phyloP scores from a whole-genome alignment of 768 basidiomycete species.

The Boletellus sp. region DNA sequence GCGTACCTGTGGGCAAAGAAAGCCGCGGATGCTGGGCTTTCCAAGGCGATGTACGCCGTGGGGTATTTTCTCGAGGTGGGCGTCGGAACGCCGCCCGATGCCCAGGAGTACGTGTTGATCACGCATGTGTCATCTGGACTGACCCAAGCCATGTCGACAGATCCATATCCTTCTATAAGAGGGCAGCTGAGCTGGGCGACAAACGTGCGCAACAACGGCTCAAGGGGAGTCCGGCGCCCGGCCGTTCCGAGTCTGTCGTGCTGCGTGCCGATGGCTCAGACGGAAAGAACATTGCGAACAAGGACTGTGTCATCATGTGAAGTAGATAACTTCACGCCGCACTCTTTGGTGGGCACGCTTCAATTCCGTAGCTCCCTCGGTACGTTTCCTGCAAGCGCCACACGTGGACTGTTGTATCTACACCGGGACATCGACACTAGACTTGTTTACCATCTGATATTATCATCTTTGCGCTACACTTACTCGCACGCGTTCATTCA shows the following conservation, averaged over 20 bases:
- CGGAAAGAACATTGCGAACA: slow-evolving; percentile 53
- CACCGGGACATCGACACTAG: slow-evolving; percentile 18
- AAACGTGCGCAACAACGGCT: slow-evolving; percentile 88
- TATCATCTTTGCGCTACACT: slow-evolving; percentile 7
- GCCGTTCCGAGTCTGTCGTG: slow-evolving; percentile 59
- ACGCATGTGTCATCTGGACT: slow-evolving; percentile 1
- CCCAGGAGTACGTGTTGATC: slow-evolving; percentile 53
- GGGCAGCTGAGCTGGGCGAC: slow-evolving; percentile 88
- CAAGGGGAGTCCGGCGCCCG: slow-evolving; percentile 55
- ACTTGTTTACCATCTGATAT: slow-evolving; percentile 10
- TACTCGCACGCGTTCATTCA: slow-evolving; percentile 2
- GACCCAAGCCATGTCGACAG: slow-evolving; percentile 34
- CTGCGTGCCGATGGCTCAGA: slow-evolving; percentile 49
- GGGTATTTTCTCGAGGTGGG: slow-evolving; percentile 98
- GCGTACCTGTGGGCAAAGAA: slow-evolving; percentile 97
- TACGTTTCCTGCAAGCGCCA: neutral
- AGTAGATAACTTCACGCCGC: slow-evolving; percentile 1
- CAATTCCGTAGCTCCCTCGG: slow-evolving; percentile 11
- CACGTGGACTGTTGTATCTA: slow-evolving; percentile 10
- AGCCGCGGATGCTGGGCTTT: slow-evolving; percentile 86
- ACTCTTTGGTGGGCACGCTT: slow-evolving; percentile 7
- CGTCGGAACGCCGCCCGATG: slow-evolving; percentile 69
- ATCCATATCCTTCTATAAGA: slow-evolving; percentile 79
- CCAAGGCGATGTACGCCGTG: slow-evolving; percentile 96
- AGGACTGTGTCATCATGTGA: slow-evolving; percentile 89